Conservation (phyloP, 2,329 filamentous ascomycete genomes). For the Ascosphaera aggregata region DNA sequence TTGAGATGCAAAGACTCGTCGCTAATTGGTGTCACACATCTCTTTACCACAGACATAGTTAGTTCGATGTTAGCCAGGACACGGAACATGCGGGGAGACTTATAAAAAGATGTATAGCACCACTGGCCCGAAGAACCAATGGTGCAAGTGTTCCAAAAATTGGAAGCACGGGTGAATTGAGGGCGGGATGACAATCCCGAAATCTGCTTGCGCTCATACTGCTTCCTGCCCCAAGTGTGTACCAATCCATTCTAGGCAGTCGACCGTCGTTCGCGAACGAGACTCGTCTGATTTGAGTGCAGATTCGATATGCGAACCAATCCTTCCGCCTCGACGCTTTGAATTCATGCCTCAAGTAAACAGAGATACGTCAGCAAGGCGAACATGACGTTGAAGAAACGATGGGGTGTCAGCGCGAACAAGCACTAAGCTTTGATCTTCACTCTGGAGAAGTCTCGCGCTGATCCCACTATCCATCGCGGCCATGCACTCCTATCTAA, state of each 20-base stretch:
- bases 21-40: neutral
- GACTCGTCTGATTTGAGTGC: no score
- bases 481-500: conserved; percentile 1
- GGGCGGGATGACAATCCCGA: neutral
- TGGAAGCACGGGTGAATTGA: neutral
- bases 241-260: neutral
- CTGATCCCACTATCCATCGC: conserved; percentile 8
- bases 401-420: conserved; percentile 1
- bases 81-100: conserved; percentile 9
- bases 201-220: neutral
- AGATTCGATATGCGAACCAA: no score
- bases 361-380: neutral
- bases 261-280: no score
- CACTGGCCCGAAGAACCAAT: conserved; percentile 9
- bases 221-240: neutral
- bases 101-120: conserved; percentile 17
- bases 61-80: conserved; percentile 7
- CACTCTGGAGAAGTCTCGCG: conserved; percentile 72
- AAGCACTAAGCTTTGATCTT: conserved; percentile 62
- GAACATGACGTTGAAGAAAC: neutral
- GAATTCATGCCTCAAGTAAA: neutral
- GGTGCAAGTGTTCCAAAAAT: conserved; percentile 1
- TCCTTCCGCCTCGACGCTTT: neutral
- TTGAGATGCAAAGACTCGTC: neutral
- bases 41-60: conserved; percentile 10